Conservation (phyloP, 257 asterid genomes). For the Ilex asprella region DNA sequence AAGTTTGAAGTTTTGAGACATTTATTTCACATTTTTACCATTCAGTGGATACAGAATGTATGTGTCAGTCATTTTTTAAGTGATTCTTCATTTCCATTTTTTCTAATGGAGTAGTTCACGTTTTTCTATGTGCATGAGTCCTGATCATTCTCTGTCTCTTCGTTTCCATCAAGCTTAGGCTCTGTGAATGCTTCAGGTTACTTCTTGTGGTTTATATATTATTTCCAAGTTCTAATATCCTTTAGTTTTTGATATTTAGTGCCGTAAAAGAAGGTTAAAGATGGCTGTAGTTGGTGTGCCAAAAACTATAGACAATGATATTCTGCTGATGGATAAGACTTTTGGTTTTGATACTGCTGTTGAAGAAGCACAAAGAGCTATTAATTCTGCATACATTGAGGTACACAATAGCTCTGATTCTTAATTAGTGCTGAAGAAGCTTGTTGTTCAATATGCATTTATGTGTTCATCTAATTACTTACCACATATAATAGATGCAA, state of each 20-base stretch:
- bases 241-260: conserved; percentile 30
- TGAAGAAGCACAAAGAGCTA: conserved; percentile 98
- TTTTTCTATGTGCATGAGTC: not conserved
- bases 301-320: conserved; percentile 95
- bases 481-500: not conserved
- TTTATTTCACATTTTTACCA: too few species aligned
- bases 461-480: too few species aligned
- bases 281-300: conserved; percentile 95
- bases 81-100: not conserved
- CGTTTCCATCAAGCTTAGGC: too few species aligned
- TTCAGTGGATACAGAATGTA: too few species aligned
- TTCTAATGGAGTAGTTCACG: not conserved
- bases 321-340: conserved; percentile 90
- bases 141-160: too few species aligned
- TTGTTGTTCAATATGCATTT: too few species aligned
- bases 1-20: too few species aligned
- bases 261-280: conserved; percentile 59
- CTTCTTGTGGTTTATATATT: not conserved
- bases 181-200: not conserved
- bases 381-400: conserved; percentile 87
- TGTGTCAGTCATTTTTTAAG: too few species aligned
- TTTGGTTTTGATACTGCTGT: conserved; percentile 99
- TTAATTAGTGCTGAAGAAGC: not conserved
- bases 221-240: not conserved
- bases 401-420: conserved; percentile 26